A percentile compares a stretch with the other conserved stretches of the same genome.
phyloP scores from a whole-genome alignment of 169 alveolate genomes.

The Ichthyophthirius multifiliis region DNA sequence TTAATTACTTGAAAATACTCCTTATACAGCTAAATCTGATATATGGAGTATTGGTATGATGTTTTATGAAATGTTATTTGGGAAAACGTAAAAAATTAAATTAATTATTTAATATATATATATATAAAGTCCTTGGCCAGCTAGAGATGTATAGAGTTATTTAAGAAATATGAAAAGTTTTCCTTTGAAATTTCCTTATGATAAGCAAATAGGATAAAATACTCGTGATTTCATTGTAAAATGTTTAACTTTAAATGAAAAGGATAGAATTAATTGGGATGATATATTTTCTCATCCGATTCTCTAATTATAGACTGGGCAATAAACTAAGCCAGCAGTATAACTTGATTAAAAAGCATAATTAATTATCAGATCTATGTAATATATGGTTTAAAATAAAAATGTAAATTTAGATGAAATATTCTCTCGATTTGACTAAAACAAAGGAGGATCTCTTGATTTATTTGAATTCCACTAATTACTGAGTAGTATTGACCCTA shows the following conservation, averaged over 20 bases:
- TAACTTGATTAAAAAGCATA: conserved; percentile 7
- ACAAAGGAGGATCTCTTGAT: neutral
- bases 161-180: conserved; percentile 22
- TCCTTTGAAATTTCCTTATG: conserved; percentile 38
- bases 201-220: conserved; percentile 14
- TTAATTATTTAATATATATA: neutral
- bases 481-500: conserved; percentile 10
- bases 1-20: conserved; percentile 14
- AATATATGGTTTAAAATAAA: conserved; percentile 8
- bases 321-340: too few species aligned
- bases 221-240: conserved; percentile 18
- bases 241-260: conserved; percentile 22
- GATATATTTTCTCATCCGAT: conserved; percentile 26
- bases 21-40: conserved; percentile 41
- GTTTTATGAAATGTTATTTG: conserved; percentile 38
- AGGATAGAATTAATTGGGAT: conserved; percentile 34
- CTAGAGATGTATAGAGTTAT: conserved; percentile 31
- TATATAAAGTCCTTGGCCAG: conserved; percentile 32
- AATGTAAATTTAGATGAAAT: conserved; percentile 1
- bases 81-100: conserved; percentile 15
- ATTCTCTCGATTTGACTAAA: neutral
- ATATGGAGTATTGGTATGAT: conserved; percentile 40
- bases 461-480: conserved; percentile 7
- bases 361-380: neutral
- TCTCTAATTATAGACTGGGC: neutral